phyloP scores from a whole-genome alignment of 768 basidiomycete species.

The Lenzites betulinus region DNA sequence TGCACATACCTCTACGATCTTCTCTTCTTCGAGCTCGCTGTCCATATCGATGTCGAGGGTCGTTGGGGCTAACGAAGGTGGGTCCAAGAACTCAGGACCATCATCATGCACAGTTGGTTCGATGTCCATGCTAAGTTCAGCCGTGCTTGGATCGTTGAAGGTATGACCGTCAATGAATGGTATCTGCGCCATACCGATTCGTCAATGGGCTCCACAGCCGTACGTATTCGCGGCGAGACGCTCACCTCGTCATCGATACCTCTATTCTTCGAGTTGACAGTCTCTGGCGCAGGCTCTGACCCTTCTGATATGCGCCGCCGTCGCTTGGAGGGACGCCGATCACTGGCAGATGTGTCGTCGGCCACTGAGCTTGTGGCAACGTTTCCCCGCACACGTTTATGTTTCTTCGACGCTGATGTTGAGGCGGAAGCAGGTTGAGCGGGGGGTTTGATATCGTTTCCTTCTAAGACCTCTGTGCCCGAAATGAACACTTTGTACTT shows the following conservation, averaged over 20 bases:
- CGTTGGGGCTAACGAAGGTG: neutral
- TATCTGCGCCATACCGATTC: too few species aligned
- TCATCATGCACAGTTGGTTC: too few species aligned
- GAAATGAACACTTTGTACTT: neutral
- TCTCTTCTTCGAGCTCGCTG: neutral
- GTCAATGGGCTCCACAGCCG: too few species aligned
- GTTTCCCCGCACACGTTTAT: neutral
- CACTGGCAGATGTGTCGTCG: neutral
- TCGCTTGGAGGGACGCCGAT: neutral
- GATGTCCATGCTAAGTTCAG: too few species aligned
- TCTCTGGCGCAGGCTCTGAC: too few species aligned
- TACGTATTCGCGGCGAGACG: too few species aligned
- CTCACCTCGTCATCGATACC: neutral
- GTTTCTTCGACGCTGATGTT: neutral
- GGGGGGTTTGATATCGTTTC: conserved; percentile 3
- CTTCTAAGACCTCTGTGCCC: neutral
- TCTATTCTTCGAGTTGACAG: neutral
- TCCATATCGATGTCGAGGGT: neutral
- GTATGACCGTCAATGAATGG: too few species aligned
- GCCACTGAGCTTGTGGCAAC: neutral
- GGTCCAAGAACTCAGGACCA: neutral
- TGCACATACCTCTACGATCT: neutral
- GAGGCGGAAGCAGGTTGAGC: neutral
- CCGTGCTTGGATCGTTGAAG: too few species aligned
- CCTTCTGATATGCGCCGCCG: neutral